Evolutionary conservation across 441 rosid genomes (phyloP).

Genomic region (Gossypium gossypioides): DNA sequence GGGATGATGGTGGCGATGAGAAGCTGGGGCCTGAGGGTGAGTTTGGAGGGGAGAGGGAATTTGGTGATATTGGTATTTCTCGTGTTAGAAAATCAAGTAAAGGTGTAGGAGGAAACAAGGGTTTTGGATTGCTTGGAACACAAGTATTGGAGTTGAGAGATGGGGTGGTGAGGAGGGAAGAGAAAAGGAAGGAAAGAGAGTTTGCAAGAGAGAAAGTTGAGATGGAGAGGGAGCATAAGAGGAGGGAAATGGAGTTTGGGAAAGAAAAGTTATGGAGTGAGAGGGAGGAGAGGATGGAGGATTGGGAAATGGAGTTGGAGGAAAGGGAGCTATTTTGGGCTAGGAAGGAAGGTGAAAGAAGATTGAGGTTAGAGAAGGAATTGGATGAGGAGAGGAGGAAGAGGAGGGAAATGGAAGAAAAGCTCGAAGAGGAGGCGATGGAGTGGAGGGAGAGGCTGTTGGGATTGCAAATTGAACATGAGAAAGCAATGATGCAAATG

Average conservation of each 20-base stretch:
- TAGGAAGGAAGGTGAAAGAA: conserved; percentile 35
- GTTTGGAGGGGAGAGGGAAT: conserved; percentile 26
- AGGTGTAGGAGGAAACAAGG: conserved; percentile 22
- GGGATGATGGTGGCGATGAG: conserved; percentile 25
- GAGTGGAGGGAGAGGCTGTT: conserved; percentile 58
- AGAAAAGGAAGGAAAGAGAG: conserved; percentile 50
- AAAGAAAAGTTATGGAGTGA: conserved; percentile 24
- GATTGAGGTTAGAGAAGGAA: conserved; percentile 38
- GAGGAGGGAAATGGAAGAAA: conserved; percentile 52
- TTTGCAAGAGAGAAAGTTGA: conserved; percentile 29
- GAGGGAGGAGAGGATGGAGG: conserved; percentile 39
- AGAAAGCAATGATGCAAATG: conserved; percentile 65
- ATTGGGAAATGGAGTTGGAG: conserved; percentile 45
- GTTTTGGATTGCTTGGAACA: conserved; percentile 38
- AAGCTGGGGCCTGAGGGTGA: conserved; percentile 22
- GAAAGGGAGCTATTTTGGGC: conserved; percentile 43
- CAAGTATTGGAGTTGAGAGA: conserved; percentile 49
- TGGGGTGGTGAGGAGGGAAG: conserved; percentile 42
- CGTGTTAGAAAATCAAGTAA: conserved; percentile 26
- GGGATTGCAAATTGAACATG: conserved; percentile 58
- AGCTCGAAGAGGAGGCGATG: conserved; percentile 71
- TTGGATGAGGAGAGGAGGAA: conserved; percentile 38
- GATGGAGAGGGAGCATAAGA: conserved; percentile 34
- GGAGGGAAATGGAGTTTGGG: conserved; percentile 32
- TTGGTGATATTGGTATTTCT: conserved; percentile 21